Base-by-base conservation (phyloP, 805 yeast genomes). In the Saturnispora dispora region DNA sequence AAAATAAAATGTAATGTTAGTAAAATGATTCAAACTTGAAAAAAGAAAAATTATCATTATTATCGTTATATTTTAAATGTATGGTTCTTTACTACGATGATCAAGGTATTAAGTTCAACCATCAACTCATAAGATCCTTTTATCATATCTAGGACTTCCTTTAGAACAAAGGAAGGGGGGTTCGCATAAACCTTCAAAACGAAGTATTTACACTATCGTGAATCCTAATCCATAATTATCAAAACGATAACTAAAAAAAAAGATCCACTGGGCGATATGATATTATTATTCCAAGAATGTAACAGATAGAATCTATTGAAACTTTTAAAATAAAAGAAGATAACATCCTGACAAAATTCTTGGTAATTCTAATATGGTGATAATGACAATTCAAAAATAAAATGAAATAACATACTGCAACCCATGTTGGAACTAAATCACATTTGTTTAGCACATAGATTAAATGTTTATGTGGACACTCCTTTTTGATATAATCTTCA, bases 361-460 rank as follows among this genome's bases (percentile, higher is more conserved):
- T 85, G 88, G 96, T 96, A 39, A 28, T 17, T 27, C 25, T n/a
- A 23, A 22, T 66, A 56, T 46, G 22, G 33, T 41, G 52, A 57
- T 47, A 46, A 30, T 30, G 33, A 30, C 33, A 30, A 30, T 49
- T 17, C 37, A 33, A 46, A 50, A 52, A 55, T 47, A 35, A 44
- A 25, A n/a, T 95, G 75, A 65, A 69, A n/a, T 10, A 28, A 89
- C 98, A 79, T 88, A 90, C 98, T 63, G 98, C 97, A 63, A 88
- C 97, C 97, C 98, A 91, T 45, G 96, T 91, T 57, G 99, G 99
- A 48, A 91, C 96, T 63, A 91, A 81, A 75, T 91, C 99, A 79
- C 97, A 90, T 77, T 91, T 91, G 79, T 91, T 91, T 71, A 91
- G 73, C 52, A 93, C 96, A 66, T 85, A 90, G 59, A 91, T 85